Percentiles rank a stretch among this genome's conserved stretches.
phyloP scores from a whole-genome alignment of 2,329 filamentous ascomycete genomes.

The Pseudopyrenochaeta lycopersici region DNA sequence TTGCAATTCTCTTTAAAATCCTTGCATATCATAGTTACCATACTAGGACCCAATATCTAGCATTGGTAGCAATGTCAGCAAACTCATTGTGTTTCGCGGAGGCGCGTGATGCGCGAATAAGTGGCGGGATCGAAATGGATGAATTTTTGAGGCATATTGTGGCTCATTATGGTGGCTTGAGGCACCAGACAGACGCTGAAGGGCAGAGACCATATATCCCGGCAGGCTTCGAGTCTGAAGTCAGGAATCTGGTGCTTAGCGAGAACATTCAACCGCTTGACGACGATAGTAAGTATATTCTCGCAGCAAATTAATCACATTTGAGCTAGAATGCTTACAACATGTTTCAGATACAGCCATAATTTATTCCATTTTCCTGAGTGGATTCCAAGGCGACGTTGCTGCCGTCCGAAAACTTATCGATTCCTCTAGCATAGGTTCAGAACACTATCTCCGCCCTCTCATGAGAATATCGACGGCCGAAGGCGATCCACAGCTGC shows the following conservation, averaged over 20 bases:
- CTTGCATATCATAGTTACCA: slow-evolving; percentile 3
- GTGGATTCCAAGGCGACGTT: slow-evolving; percentile 8
- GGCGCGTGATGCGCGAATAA: slow-evolving; percentile 2
- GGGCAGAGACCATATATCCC: slow-evolving; percentile 3
- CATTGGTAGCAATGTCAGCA: slow-evolving; percentile 5
- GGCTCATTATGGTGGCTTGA: slow-evolving; percentile 7
- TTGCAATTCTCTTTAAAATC: slow-evolving; percentile 3
- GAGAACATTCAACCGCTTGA: slow-evolving; percentile 4
- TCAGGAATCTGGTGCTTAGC: slow-evolving; percentile 6
- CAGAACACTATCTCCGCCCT: slow-evolving; percentile 8
- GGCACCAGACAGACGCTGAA: slow-evolving; percentile 9
- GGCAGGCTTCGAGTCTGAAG: slow-evolving; percentile 10
- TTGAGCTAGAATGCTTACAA: neutral
- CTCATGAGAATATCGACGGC: slow-evolving; percentile 6
- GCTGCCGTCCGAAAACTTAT: slow-evolving; percentile 7
- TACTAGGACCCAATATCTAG: slow-evolving; percentile 2
- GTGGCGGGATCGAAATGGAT: slow-evolving; percentile 5
- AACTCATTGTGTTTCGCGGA: slow-evolving; percentile 8
- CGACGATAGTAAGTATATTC: slow-evolving; percentile 6
- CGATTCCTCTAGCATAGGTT: slow-evolving; percentile 3
- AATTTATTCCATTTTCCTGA: slow-evolving; percentile 9
- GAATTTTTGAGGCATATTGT: slow-evolving; percentile 9
- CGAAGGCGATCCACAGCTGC: slow-evolving; percentile 4
- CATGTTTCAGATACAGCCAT: slow-evolving; percentile 3
- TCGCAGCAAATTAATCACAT: neutral